These are phyloP conservation scores for Cryptococcus wingfieldii DNA, from an alignment of 1,284 basidiomycete species.

Conservation along the genomic window DNA sequence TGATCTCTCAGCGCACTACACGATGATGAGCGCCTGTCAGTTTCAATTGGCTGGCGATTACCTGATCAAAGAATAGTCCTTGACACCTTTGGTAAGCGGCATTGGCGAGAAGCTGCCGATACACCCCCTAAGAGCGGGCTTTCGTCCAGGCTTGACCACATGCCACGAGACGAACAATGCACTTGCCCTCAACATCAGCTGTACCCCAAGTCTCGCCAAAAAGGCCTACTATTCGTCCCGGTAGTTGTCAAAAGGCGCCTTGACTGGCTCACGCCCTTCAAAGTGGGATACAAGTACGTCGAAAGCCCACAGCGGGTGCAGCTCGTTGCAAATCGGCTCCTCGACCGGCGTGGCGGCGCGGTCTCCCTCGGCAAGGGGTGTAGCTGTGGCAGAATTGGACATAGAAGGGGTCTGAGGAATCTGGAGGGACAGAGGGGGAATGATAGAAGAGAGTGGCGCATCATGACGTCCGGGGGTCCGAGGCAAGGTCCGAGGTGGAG, in stretches of 20 bases:
- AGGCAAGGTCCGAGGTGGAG: too few species aligned
- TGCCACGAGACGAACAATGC: slow-evolving; percentile 96
- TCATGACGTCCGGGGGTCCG: too few species aligned
- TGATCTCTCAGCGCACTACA: slow-evolving; percentile 52
- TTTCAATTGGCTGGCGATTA: slow-evolving; percentile 13
- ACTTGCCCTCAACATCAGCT: slow-evolving; percentile 50
- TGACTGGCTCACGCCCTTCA: slow-evolving; percentile 10
- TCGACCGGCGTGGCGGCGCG: too few species aligned
- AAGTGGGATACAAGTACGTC: slow-evolving; percentile 50
- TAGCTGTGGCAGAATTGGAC: neutral
- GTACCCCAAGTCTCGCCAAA: neutral
- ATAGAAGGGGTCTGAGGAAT: too few species aligned
- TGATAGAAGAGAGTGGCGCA: neutral
- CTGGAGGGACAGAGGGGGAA: neutral
- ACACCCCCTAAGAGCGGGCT: slow-evolving; percentile 76
- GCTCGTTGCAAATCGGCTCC: slow-evolving; percentile 29
- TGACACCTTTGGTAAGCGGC: slow-evolving; percentile 68
- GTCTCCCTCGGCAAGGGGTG: slow-evolving; percentile 2
- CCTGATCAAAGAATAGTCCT: slow-evolving; percentile 86
- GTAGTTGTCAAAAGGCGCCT: slow-evolving; percentile 26
- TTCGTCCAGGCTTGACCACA: slow-evolving; percentile 20
- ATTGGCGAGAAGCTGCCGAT: slow-evolving; percentile 89
- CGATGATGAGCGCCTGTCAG: neutral
- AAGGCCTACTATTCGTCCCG: slow-evolving; percentile 27
- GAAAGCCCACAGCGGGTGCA: slow-evolving; percentile 54